A percentile compares a stretch with the other conserved stretches of the same genome.
phyloP scores from a whole-genome alignment of 164 flowering plant genomes.

The Kingdonia uniflora region DNA sequence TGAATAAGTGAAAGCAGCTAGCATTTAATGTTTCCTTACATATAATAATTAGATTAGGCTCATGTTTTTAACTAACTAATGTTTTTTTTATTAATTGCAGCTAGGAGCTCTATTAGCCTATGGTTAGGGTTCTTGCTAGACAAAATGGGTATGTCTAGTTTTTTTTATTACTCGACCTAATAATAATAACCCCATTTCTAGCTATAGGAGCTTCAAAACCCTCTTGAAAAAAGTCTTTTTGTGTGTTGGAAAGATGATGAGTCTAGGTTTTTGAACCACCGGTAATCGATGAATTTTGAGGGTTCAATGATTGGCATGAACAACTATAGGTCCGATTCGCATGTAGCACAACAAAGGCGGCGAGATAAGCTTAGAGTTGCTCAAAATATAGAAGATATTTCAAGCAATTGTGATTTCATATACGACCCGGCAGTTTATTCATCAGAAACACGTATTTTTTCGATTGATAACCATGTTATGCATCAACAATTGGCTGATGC shows the following conservation, averaged over 20 bases:
- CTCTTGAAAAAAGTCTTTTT: too few species aligned
- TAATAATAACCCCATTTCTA: background rate
- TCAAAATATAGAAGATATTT: conserved; percentile 15
- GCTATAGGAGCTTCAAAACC: background rate
- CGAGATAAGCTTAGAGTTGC: conserved; percentile 48
- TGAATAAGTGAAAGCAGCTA: too few species aligned
- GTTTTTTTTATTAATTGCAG: background rate
- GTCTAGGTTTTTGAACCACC: conserved; percentile 6
- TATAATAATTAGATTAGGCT: too few species aligned
- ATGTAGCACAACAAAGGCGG: conserved; percentile 70
- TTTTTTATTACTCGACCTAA: background rate
- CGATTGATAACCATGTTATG: conserved; percentile 11
- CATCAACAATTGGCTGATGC: background rate
- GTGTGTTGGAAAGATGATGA: conserved; percentile 19
- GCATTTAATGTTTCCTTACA: too few species aligned
- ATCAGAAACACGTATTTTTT: conserved; percentile 26
- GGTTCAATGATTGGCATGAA: conserved; percentile 25
- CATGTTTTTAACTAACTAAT: too few species aligned
- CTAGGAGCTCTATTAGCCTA: background rate
- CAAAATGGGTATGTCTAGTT: background rate
- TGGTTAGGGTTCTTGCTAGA: background rate
- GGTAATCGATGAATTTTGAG: conserved; percentile 8
- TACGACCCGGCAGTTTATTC: conserved; percentile 22
- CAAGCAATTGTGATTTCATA: conserved; percentile 14
- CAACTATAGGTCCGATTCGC: conserved; percentile 37